Conservation (phyloP, 208 protist genomes). For the Acanthamoeba royreba region DNA sequence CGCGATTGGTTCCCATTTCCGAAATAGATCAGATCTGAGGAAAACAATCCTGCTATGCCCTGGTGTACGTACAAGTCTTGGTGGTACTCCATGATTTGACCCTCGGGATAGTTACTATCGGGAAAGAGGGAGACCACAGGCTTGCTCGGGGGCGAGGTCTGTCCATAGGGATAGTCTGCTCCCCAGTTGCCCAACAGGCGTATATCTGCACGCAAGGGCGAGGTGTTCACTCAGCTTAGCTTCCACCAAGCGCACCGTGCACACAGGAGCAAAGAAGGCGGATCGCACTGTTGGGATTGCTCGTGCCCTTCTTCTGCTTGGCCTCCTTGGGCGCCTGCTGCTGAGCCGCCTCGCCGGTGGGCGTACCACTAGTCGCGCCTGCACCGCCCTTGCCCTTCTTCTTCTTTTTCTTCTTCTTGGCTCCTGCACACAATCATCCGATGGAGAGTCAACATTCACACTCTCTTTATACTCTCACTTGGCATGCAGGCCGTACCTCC, state of each 20-base stretch:
- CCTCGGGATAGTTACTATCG: slow-evolving; percentile 80
- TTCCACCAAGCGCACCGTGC: too few relatives aligned
- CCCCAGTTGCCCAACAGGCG: neutral
- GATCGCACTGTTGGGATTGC: neutral
- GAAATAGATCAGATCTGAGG: neutral
- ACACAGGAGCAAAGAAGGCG: neutral
- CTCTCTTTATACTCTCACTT: neutral
- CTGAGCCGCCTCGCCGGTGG: neutral
- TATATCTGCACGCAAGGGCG: neutral
- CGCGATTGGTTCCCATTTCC: too few relatives aligned
- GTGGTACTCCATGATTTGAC: slow-evolving; percentile 87
- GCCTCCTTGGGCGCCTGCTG: neutral
- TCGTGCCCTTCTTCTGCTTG: slow-evolving; percentile 41
- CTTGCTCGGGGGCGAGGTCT: slow-evolving; percentile 85
- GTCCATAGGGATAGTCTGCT: slow-evolving; percentile 38
- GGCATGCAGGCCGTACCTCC: neutral
- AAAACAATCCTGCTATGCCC: neutral
- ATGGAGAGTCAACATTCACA: neutral
- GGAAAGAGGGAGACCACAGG: slow-evolving; percentile 87
- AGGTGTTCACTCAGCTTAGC: neutral
- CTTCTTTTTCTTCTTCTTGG: slow-evolving; percentile 11
- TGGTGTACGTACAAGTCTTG: slow-evolving; percentile 69
- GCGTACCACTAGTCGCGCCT: too few relatives aligned
- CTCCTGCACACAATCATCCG: neutral
- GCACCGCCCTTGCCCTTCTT: neutral